Evolutionary conservation across 345 rosid species (phyloP).

Genomic region (Eucalyptus camaldulensis): DNA sequence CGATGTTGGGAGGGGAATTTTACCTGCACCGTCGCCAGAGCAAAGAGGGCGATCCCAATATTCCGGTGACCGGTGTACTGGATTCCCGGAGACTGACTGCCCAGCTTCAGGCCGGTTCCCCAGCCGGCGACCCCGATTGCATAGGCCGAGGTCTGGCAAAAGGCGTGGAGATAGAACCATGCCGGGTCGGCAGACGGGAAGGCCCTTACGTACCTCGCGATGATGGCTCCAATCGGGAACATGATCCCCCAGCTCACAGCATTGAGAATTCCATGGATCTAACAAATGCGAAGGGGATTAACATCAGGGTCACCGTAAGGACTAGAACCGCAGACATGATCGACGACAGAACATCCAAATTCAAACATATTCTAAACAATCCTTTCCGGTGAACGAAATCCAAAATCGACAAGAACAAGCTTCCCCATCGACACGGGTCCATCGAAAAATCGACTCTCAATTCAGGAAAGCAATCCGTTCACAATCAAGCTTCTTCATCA

Average conservation of each 20-base stretch:
- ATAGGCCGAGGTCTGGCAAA: slow-evolving; percentile 67
- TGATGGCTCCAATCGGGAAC: slow-evolving; percentile 57
- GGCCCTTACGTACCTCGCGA: slow-evolving; percentile 61
- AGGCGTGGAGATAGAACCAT: slow-evolving; percentile 75
- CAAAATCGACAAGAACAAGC: background rate
- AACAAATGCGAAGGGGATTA: background rate
- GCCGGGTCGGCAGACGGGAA: slow-evolving; percentile 76
- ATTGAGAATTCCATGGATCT: slow-evolving; percentile 87
- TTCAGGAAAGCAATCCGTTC: background rate
- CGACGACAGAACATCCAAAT: background rate
- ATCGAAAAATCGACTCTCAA: background rate
- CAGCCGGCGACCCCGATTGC: slow-evolving; percentile 81
- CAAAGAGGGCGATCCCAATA: slow-evolving; percentile 65
- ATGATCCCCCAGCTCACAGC: slow-evolving; percentile 83
- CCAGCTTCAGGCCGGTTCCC: slow-evolving; percentile 88
- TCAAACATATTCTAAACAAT: background rate
- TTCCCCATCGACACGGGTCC: background rate
- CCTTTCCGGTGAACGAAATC: background rate
- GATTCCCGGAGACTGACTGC: slow-evolving; percentile 44
- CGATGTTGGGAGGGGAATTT: background rate
- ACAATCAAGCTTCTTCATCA: background rate
- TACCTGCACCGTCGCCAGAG: slow-evolving; percentile 74
- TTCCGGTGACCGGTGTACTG: slow-evolving; percentile 29
- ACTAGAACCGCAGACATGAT: background rate
- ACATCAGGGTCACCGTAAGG: background rate